Evolutionary conservation across 352 stramenopile species (phyloP).

Genomic region (Globisporangium paddicum): DNA sequence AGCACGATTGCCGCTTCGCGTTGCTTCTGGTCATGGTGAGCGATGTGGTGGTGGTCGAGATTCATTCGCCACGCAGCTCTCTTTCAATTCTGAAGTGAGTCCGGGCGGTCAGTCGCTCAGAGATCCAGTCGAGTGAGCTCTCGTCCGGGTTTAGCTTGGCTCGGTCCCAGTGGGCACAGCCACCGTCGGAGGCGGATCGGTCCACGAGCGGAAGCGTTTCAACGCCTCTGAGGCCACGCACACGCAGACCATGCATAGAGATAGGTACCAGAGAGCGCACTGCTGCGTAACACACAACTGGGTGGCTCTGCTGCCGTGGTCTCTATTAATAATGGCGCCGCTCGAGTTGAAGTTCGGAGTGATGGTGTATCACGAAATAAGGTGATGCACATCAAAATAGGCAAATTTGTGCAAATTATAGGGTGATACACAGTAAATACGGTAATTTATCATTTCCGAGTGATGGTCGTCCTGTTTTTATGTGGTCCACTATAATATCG

Average conservation of each 20-base stretch:
- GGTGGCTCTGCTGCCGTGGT: no score
- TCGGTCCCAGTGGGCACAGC: background rate
- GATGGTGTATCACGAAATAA: background rate
- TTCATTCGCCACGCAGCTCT: conserved; percentile 8
- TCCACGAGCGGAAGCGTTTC: conserved; percentile 6
- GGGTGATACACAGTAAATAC: background rate
- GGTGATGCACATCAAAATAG: background rate
- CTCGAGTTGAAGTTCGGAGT: conserved; percentile 7
- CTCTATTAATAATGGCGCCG: background rate
- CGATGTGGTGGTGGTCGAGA: conserved; percentile 4
- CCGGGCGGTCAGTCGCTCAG: background rate
- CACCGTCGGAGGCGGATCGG: background rate
- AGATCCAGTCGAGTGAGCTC: background rate
- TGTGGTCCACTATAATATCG: background rate
- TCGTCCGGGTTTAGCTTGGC: background rate
- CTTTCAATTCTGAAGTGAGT: background rate
- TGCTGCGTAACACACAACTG: no score
- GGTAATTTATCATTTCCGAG: background rate
- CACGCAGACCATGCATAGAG: background rate
- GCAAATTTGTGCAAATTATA: no score
- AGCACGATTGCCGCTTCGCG: conserved; percentile 2
- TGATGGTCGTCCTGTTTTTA: background rate
- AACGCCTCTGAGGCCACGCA: background rate
- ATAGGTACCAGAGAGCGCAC: background rate
- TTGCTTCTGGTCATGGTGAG: conserved; percentile 7